phyloP scores from a whole-genome alignment of 495 filamentous ascomycete species.

The Xylaria telfairii region DNA sequence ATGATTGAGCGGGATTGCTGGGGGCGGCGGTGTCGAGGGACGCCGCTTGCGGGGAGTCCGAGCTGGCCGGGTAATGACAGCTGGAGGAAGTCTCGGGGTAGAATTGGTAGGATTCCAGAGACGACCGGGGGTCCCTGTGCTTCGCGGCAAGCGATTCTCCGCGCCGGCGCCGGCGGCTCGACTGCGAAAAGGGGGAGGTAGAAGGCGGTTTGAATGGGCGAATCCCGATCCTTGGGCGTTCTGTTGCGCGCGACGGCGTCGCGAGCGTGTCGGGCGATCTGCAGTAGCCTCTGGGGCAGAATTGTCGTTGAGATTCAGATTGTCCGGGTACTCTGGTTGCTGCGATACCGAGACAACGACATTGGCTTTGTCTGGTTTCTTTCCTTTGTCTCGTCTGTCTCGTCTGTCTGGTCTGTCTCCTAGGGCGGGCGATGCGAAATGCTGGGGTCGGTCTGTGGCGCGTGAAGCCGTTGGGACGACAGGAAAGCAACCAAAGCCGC shows the following conservation, averaged over 20 bases:
- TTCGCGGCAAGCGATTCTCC: conserved; percentile 42
- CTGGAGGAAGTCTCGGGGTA: conserved; percentile 55
- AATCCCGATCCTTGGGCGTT: neutral
- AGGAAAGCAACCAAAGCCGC: conserved; percentile 42
- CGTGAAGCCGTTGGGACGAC: conserved; percentile 55
- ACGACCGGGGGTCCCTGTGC: conserved; percentile 50
- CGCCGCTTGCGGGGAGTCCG: conserved; percentile 38
- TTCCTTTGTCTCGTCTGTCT: conserved; percentile 2
- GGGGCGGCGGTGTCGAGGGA: conserved; percentile 55
- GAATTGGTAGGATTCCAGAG: conserved; percentile 72
- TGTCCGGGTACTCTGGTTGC: neutral
- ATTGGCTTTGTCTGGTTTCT: neutral
- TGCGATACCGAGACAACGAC: conserved; percentile 1
- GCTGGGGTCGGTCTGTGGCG: conserved; percentile 41
- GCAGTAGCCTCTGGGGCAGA: neutral
- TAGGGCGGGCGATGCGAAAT: conserved; percentile 46
- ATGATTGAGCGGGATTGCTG: conserved; percentile 53
- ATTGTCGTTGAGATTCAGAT: conserved; percentile 8
- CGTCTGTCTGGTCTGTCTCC: conserved; percentile 1
- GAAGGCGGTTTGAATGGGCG: conserved; percentile 42
- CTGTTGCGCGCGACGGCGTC: neutral
- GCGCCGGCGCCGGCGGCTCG: conserved; percentile 30
- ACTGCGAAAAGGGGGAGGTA: conserved; percentile 55
- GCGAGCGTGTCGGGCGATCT: conserved; percentile 5
- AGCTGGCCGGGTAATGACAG: conserved; percentile 27